Evolutionary conservation across 2,329 filamentous ascomycete species (phyloP).

Genomic region (Corynespora cassiicola): DNA sequence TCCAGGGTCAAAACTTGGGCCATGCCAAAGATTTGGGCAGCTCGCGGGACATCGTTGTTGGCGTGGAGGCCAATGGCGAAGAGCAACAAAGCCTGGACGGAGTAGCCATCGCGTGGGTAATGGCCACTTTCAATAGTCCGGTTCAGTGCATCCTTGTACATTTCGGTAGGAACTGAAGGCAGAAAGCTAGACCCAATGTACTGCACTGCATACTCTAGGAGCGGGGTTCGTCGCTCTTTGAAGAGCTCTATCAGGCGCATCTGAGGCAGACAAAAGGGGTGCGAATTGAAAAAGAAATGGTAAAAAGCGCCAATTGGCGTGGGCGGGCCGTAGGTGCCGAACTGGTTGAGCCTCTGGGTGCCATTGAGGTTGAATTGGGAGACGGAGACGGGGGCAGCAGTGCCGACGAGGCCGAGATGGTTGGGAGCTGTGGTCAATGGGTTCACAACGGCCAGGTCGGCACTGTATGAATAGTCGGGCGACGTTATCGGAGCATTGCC

Average conservation of each 20-base stretch:
- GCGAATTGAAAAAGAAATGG: conserved; percentile 61
- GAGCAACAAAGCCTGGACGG: conserved; percentile 79
- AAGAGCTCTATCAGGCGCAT: conserved; percentile 45
- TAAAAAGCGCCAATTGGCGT: conserved; percentile 41
- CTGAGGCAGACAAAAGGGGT: conserved; percentile 63
- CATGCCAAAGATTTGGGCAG: conserved; percentile 69
- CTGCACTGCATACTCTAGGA: conserved; percentile 62
- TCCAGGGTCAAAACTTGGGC: conserved; percentile 76
- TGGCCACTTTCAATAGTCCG: conserved; percentile 37
- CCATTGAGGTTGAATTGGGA: conserved; percentile 42
- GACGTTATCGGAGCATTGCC: conserved; percentile 34
- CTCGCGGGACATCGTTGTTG: conserved; percentile 72
- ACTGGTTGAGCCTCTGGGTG: conserved; percentile 34
- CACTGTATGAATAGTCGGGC: conserved; percentile 37
- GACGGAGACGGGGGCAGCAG: conserved; percentile 24
- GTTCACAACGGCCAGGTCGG: conserved; percentile 27
- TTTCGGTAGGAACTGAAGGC: conserved; percentile 51
- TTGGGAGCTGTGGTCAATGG: conserved; percentile 30
- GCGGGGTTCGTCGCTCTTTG: conserved; percentile 48
- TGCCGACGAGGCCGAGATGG: conserved; percentile 23
- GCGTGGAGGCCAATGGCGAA: conserved; percentile 81
- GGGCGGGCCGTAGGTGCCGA: conserved; percentile 33
- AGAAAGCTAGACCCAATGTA: conserved; percentile 64
- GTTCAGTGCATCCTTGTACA: conserved; percentile 49
- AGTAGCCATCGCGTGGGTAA: conserved; percentile 53